Evolutionary conservation across 805 yeast genomes (phyloP), one percentile per base, ranked within the genome.

Genomic region (Ogataea angusta): DNA sequence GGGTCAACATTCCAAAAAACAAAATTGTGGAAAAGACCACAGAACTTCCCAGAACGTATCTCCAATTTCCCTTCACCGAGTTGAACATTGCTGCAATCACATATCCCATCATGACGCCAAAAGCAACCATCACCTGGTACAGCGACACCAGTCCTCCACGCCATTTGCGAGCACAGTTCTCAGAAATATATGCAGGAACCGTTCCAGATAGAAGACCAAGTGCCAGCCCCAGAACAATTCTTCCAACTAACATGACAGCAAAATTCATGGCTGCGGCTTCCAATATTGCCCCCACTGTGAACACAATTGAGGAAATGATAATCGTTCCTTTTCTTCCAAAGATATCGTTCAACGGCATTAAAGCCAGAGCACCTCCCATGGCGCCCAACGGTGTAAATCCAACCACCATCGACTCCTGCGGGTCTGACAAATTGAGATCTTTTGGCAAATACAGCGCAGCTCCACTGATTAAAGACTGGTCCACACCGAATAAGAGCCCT

Each of bases 351-450:
- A 73, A 56, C 3, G 82, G 82, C 6, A 82, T 71, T 69, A 79
- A 66, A 44, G 77, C 52, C 30, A 80, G 63, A 36, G 82, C 75
- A 28, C 85, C 85, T 22, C 72, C 71, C 62, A 78, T 72, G 17
- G 84, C 85, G 45, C 85, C 85, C 33, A 80, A 59, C 10, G 85
- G 84, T 79, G 78, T 77, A 36, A 76, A 67, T 23, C 45, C 45
- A 19, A 45, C 45, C 8, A 41, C 45, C 38, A 45, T 45, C 5
- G 48, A 45, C 43, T 37, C 31, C 10, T 41, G 42, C 10, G 42
- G 34, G 15, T 16, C 23, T 21, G 31, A 24, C 2, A 45, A 23
- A 22, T 38, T 27, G 13, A 45, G 22, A 19, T 32, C 45, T 9
- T 30, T 25, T 6, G 48, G 45, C 6, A 45, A 17, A 19, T 45